These are phyloP conservation scores for Beauveria pseudobassiana DNA, from an alignment of 2,329 filamentous ascomycete genomes.

Conservation along the genomic window DNA sequence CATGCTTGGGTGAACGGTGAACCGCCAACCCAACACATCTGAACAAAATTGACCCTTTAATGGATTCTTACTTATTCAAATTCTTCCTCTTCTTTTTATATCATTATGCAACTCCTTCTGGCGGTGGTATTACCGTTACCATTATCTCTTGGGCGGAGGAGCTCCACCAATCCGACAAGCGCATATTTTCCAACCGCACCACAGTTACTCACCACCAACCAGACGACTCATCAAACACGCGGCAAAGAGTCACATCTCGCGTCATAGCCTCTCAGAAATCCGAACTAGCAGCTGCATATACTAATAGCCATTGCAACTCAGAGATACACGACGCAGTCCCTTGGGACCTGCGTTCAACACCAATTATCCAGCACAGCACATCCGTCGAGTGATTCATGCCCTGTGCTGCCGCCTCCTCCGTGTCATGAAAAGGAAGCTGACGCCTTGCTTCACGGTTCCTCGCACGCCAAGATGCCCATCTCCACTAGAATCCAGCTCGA, in stretches of 20 bases:
- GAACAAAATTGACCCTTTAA: not conserved
- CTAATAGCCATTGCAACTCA: not conserved
- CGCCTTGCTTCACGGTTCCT: slow-evolving; percentile 18
- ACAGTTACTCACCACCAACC: not conserved
- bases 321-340: not conserved
- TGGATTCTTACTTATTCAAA: too few relatives aligned
- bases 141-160: not conserved
- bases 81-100: not conserved
- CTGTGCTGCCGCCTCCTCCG: slow-evolving; percentile 6
- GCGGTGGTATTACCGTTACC: not conserved
- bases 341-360: not conserved
- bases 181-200: slow-evolving; percentile 2
- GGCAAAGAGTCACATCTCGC: not conserved
- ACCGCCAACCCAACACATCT: not conserved
- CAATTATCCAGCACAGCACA: not conserved
- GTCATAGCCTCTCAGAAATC: not conserved
- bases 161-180: slow-evolving; percentile 2
- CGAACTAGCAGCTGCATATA: not conserved
- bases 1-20: too few relatives aligned
- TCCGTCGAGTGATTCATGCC: not conserved
- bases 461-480: slow-evolving; percentile 15
- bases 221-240: not conserved
- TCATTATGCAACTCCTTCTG: not conserved
- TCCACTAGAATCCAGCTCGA: slow-evolving; percentile 47
- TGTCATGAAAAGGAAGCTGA: slow-evolving; percentile 30